Base-by-base conservation (phyloP, 1,139 yeast genomes). In the Geotrichum restrictum region DNA sequence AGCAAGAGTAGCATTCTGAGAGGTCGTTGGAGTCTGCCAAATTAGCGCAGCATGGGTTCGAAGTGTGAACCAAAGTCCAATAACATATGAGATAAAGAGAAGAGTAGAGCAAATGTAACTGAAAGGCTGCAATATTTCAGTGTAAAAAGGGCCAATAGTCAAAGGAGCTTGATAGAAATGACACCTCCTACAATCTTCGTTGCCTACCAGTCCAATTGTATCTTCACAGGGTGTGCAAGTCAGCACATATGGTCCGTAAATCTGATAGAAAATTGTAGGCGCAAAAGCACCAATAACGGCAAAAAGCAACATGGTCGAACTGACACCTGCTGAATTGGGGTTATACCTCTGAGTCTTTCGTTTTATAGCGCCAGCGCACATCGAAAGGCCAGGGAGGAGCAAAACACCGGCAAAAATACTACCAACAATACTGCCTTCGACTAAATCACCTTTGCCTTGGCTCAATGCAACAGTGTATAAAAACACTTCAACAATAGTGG, bases 381-480 rank as follows among this genome's bases (percentile, higher is more conserved):
- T 93, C 1, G 97, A 88, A 45, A 89, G 73, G 0, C 98, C 98
- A 0, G 98, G 99, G 58, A 93, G 74, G 44, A 93, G 75, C 48
- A 93, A 71, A 0, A 93, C 96, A 57, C 96, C 98, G 48, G 96
- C 98, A 42, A 93, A 70, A 56, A 93, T 84, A 1, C 96, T 87
- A 0, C 99, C 99, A 61, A 93, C 85, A 79, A 93, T 83, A n/a
- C 96, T 86, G 31, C 99, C 99, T 71, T 94, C 98, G 1, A 94
- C 98, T 46, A 93, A 75, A 55, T 83, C 81, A 1, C 96, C 96
- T 65, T 94, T 93, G 1, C 83, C 79, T 66, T 89, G 95, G 53
- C 80, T 76, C 57, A 93, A 74, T 0, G 99, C 98, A 21, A 93
- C 96, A 67, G 96, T 85, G 66, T 93, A 93, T 49, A 93, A 73